phyloP scores from a whole-genome alignment of 192 early-diverging fungal species.

The Umbelopsis ramanniana region DNA sequence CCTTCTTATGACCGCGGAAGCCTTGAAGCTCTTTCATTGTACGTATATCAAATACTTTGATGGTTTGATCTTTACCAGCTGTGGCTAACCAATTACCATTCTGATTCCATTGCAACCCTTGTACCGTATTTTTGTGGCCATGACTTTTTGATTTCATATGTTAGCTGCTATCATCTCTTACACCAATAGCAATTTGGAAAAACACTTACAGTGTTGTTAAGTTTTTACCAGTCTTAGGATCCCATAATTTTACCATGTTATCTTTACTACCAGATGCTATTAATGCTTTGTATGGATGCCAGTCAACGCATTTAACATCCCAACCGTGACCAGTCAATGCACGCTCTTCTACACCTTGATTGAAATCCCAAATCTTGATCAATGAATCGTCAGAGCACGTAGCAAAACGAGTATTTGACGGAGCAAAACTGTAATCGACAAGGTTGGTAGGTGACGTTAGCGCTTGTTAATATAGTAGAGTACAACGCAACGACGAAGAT shows the following conservation, averaged over 20 bases:
- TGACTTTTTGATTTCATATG: constrained; percentile 52
- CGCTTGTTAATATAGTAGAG: background rate
- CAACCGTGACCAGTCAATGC: constrained; percentile 88
- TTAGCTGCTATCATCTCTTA: background rate
- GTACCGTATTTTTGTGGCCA: constrained; percentile 92
- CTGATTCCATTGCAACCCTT: constrained; percentile 91
- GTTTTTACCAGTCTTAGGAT: constrained; percentile 87
- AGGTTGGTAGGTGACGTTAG: background rate
- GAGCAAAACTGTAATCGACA: constrained; percentile 71
- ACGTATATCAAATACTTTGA: constrained; percentile 95
- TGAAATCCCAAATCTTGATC: constrained; percentile 98
- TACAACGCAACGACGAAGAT: background rate
- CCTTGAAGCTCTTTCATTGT: constrained; percentile 89
- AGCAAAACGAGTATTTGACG: constrained; percentile 92
- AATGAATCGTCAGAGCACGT: constrained; percentile 93
- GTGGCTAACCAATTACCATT: constrained; percentile 98
- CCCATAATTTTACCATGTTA: constrained; percentile 96
- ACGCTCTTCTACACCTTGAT: constrained; percentile 79
- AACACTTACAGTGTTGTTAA: constrained; percentile 80
- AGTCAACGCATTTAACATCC: constrained; percentile 97
- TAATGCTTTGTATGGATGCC: constrained; percentile 94
- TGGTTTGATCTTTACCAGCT: constrained; percentile 85
- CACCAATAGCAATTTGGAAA: background rate
- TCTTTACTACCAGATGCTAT: constrained; percentile 96
- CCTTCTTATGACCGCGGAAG: constrained; percentile 86